Conservation (phyloP, 148 eudicot species). For the Simmondsia chinensis region DNA sequence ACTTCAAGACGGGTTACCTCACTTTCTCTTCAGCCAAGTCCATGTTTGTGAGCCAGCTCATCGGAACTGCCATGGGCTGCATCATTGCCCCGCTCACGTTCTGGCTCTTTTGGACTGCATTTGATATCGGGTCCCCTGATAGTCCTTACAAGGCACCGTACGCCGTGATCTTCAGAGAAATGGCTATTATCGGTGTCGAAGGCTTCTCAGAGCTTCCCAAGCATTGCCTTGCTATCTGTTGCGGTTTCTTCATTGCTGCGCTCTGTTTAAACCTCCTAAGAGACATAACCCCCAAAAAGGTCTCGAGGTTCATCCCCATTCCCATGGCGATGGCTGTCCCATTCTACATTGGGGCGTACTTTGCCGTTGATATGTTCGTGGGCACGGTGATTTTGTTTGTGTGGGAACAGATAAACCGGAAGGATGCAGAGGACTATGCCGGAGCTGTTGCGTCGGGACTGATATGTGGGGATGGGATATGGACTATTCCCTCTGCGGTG, state of each 20-base stretch:
- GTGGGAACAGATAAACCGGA: slow-evolving; percentile 34
- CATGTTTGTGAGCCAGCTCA: slow-evolving; percentile 60
- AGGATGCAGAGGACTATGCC: slow-evolving; percentile 27
- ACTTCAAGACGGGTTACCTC: slow-evolving; percentile 66
- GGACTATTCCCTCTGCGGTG: slow-evolving; percentile 37
- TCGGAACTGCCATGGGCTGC: slow-evolving; percentile 75
- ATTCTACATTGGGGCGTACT: slow-evolving; percentile 65
- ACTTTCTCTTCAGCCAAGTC: slow-evolving; percentile 60
- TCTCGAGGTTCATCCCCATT: slow-evolving; percentile 43
- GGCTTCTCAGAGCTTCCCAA: slow-evolving; percentile 69
- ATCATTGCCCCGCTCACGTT: slow-evolving; percentile 62
- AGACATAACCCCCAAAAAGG: slow-evolving; percentile 40
- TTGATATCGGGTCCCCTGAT: slow-evolving; percentile 52
- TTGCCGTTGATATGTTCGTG: slow-evolving; percentile 65
- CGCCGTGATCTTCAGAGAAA: slow-evolving; percentile 60
- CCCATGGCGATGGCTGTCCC: slow-evolving; percentile 87
- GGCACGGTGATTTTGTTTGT: slow-evolving; percentile 52
- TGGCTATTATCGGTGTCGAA: slow-evolving; percentile 64
- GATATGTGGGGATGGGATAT: slow-evolving; percentile 44
- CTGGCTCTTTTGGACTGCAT: slow-evolving; percentile 65
- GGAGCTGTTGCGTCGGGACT: slow-evolving; percentile 42
- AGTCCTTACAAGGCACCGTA: slow-evolving; percentile 72
- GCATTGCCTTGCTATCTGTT: slow-evolving; percentile 51
- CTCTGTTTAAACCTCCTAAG: slow-evolving; percentile 36
- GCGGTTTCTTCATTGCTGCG: slow-evolving; percentile 54